Evolutionary conservation across 78 protist species (phyloP).

Genomic region (Salpingoeca rosetta): DNA sequence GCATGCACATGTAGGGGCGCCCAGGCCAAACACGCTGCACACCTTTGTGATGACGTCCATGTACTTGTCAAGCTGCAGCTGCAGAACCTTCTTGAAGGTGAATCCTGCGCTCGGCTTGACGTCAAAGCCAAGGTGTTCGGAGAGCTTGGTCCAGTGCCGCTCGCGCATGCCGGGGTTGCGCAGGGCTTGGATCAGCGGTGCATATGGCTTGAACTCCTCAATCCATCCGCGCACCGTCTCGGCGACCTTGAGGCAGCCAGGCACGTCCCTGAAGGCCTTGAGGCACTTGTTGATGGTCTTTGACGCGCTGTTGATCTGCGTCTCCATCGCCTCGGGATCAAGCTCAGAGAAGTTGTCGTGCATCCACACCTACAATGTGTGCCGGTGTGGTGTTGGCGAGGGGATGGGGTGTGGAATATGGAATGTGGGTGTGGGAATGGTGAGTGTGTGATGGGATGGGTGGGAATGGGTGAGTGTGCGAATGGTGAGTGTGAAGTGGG

Average conservation of each 20-base stretch:
- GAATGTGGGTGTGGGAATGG: no score
- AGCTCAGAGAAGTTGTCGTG: slow-evolving; percentile 33
- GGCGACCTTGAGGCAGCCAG: slow-evolving; percentile 26
- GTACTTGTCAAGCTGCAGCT: slow-evolving; percentile 27
- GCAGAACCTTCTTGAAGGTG: slow-evolving; percentile 15
- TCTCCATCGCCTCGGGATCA: slow-evolving; percentile 51
- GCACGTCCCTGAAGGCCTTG: slow-evolving; percentile 13
- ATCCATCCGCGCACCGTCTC: slow-evolving; percentile 20
- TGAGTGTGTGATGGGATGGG: no score
- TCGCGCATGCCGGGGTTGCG: slow-evolving; percentile 63
- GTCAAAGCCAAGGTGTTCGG: slow-evolving; percentile 20
- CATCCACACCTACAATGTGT: no score
- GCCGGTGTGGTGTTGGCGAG: no score
- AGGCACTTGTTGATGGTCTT: neutral
- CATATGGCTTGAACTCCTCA: slow-evolving; percentile 27
- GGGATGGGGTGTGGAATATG: no score
- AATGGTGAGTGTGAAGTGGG: no score
- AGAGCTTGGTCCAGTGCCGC: slow-evolving; percentile 68
- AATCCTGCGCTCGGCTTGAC: slow-evolving; percentile 4
- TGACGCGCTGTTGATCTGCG: neutral
- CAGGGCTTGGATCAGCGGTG: slow-evolving; percentile 58
- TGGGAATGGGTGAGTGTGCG: no score
- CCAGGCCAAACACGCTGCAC: no score
- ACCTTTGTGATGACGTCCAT: slow-evolving; percentile 27
- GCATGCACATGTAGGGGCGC: no score